phyloP scores from a whole-genome alignment of 192 early-diverging fungal species.

The Coemansia erecta region DNA sequence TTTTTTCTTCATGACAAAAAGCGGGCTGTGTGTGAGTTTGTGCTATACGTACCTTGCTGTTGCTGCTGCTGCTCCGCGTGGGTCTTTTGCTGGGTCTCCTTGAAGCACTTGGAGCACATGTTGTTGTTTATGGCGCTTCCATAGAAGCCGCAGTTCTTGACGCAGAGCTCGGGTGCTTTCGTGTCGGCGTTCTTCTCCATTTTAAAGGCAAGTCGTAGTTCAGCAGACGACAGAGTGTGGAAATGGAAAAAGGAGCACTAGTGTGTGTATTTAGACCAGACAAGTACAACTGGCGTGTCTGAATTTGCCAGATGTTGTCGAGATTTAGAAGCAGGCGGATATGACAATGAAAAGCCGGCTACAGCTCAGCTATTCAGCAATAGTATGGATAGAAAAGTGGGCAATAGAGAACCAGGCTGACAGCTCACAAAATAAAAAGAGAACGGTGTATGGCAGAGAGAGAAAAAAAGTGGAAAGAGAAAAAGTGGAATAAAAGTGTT shows the following conservation, averaged over 20 bases:
- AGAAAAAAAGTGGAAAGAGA: slow-evolving; percentile 10
- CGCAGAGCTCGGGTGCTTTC: slow-evolving; percentile 60
- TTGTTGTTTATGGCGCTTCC: slow-evolving; percentile 69
- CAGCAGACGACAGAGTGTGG: slow-evolving; percentile 1
- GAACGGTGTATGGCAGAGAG: neutral
- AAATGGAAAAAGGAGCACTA: slow-evolving; percentile 2
- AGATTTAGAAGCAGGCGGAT: neutral
- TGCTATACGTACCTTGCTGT: slow-evolving; percentile 33
- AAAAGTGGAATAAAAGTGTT: slow-evolving; percentile 5
- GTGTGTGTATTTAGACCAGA: slow-evolving; percentile 3
- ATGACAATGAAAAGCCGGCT: neutral
- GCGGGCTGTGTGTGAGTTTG: neutral
- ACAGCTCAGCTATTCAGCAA: too few relatives aligned
- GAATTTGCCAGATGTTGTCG: too few relatives aligned
- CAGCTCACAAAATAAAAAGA: slow-evolving; percentile 5
- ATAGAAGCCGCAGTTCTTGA: slow-evolving; percentile 73
- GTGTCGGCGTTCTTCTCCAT: slow-evolving; percentile 72
- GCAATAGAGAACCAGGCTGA: slow-evolving; percentile 8
- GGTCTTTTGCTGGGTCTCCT: slow-evolving; percentile 51
- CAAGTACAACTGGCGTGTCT: neutral
- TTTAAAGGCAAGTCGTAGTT: slow-evolving; percentile 1
- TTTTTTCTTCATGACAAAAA: neutral
- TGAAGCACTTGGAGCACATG: slow-evolving; percentile 78
- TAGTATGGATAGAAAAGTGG: neutral
- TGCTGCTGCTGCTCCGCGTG: slow-evolving; percentile 32